These are phyloP conservation scores for Salvia rosmarinus DNA, from an alignment of 257 asterid genomes.

Conservation along the genomic window DNA sequence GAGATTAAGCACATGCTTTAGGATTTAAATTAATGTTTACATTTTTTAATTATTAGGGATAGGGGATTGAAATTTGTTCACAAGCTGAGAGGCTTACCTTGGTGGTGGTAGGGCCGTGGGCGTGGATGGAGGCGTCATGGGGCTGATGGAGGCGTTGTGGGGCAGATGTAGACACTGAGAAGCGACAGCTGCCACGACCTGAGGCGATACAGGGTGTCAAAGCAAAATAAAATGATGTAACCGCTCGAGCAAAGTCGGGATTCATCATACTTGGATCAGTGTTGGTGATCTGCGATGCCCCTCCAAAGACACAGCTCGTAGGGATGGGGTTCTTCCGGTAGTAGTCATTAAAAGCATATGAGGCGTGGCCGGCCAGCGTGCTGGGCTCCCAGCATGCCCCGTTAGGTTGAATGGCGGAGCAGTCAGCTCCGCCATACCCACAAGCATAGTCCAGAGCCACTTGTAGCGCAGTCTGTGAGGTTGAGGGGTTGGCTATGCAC, in stretches of 20 bases:
- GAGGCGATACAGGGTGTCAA: constrained; percentile 26
- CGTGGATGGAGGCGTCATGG: constrained; percentile 26
- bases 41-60: too few species aligned
- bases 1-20: too few species aligned
- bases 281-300: constrained; percentile 56
- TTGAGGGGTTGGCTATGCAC: constrained; percentile 59
- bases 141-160: constrained; percentile 17
- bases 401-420: constrained; percentile 63
- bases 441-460: constrained; percentile 84
- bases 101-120: constrained; percentile 42
- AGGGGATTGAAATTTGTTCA: too few species aligned
- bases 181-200: constrained; percentile 72
- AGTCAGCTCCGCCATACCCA: constrained; percentile 81
- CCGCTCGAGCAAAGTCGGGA: background rate
- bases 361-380: constrained; percentile 61
- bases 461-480: constrained; percentile 64
- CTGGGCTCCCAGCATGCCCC: constrained; percentile 64
- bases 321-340: constrained; percentile 68
- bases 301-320: constrained; percentile 64
- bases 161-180: constrained; percentile 43
- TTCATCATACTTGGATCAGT: constrained; percentile 62
- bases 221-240: background rate
- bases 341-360: constrained; percentile 68
- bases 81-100: constrained; percentile 45
- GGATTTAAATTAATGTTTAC: too few species aligned